A percentile compares a stretch with the other conserved stretches of the same genome.
phyloP scores from a whole-genome alignment of 176 grass and related monocot genomes.

The Juncus effusus region DNA sequence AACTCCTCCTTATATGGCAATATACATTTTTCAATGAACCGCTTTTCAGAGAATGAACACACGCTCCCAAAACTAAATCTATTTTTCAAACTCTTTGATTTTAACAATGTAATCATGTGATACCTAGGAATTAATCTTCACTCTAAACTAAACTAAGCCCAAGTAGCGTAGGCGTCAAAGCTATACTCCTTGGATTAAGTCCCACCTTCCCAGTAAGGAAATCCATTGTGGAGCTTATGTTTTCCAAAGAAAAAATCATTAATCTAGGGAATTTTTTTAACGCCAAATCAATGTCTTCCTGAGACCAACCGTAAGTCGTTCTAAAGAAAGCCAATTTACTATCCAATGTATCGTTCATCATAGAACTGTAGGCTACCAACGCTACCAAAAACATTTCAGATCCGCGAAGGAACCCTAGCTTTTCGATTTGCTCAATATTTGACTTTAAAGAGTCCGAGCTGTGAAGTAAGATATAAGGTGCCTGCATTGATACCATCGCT shows the following conservation, averaged over 20 bases:
- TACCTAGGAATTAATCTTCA: neutral
- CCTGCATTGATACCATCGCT: neutral
- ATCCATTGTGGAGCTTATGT: neutral
- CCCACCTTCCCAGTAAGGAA: neutral
- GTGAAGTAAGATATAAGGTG: neutral
- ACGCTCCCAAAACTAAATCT: neutral
- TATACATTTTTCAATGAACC: neutral
- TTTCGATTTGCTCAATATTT: constrained; percentile 7
- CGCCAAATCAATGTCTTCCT: neutral
- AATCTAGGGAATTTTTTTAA: constrained; percentile 9
- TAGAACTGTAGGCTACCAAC: neutral
- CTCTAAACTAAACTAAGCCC: neutral
- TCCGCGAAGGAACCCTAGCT: neutral
- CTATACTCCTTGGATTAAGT: constrained; percentile 7
- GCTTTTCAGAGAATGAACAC: neutral
- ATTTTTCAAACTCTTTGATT: neutral
- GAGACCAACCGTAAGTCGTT: neutral
- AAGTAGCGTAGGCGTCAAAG: neutral
- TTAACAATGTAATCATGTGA: neutral
- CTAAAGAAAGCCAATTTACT: constrained; percentile 5
- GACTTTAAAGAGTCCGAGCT: neutral
- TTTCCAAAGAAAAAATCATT: neutral
- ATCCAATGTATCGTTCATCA: neutral
- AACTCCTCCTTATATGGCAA: too few species aligned
- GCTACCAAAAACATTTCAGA: neutral